Base-by-base conservation (phyloP, 2,329 filamentous ascomycete genomes). In the Penicillium hesseltinei region DNA sequence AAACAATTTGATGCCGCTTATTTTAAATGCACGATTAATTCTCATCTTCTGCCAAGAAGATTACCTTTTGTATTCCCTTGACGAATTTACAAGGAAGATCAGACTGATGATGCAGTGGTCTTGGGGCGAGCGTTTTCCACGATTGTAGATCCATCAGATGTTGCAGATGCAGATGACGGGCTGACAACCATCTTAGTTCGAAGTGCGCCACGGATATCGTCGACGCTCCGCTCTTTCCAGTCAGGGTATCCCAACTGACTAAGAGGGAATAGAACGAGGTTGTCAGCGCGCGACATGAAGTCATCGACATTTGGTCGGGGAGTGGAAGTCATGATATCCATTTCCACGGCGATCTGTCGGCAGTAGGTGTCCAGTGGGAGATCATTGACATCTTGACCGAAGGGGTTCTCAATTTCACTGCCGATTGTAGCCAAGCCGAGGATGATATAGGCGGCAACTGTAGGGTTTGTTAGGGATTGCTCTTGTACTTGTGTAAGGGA, bases 341-440 rank as follows among this genome's bases (percentile, higher is more conserved):
- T 80, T 66, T 95, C 91, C 33, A 82, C 74, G 23, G 88, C 84
- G 42, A 94, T 81, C 68, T 92, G 88, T 38, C 87, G 82, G 75
- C 90, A 94, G 79, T 87, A 95, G 15, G 81, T 77, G 69, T 93
- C 90, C 3, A 92, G 80, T 0, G 88, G 88, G 42, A 92, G 77
- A 73, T 94, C 90, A 69, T 94, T 94, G 65, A 92, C 90, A 62
- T 94, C 90, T 62, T 86, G 81, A 56, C 90, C 90, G 72, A 94
- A 94, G 6, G 90, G 90, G 68, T 94, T 91, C 73, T 94, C 90
- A 62, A 94, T 89, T 74, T 94, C 90, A 61, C 85, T 85, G 39
- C 90, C 90, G 66, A 93, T 93, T 61, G 84, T 80, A 4, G 85
- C 82, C 45, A 94, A 84, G 25, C 89, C 89, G 58, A 94, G 84